Evolutionary conservation across 805 yeast species (phyloP).

Genomic region (Wickerhamiella cacticola): DNA sequence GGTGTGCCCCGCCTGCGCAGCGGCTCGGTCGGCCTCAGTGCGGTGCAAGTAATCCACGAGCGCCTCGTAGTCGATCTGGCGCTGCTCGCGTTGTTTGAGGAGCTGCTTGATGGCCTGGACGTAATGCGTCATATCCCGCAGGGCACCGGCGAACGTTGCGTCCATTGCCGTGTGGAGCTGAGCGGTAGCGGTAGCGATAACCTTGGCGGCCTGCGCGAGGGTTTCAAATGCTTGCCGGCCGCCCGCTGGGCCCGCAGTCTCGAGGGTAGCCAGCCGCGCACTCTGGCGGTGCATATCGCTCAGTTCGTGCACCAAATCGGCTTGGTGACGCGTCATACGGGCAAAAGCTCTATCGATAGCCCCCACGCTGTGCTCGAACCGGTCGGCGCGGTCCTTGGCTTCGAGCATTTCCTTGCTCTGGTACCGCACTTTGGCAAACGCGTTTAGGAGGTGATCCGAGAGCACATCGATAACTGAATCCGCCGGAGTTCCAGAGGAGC

Average conservation of each 20-base stretch:
- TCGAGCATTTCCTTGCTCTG: constrained; percentile 67
- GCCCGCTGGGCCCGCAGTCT: constrained; percentile 35
- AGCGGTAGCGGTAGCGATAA: constrained; percentile 34
- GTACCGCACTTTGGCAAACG: constrained; percentile 62
- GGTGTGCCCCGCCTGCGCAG: constrained; percentile 35
- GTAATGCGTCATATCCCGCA: constrained; percentile 81
- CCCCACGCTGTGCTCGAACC: constrained; percentile 68
- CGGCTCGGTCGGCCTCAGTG: constrained; percentile 53
- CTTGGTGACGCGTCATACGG: constrained; percentile 59
- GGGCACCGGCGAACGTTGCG: constrained; percentile 65
- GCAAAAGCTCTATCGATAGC: constrained; percentile 69
- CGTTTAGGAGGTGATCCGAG: constrained; percentile 87
- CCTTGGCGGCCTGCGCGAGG: constrained; percentile 39
- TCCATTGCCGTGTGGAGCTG: constrained; percentile 47
- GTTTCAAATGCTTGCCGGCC: constrained; percentile 30
- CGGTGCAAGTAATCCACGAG: constrained; percentile 65
- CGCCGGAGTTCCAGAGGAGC: too few species aligned
- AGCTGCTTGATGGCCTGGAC: constrained; percentile 51
- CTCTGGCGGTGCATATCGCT: constrained; percentile 60
- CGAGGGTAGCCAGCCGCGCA: constrained; percentile 49
- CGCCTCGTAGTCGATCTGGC: constrained; percentile 82
- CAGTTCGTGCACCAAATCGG: constrained; percentile 61
- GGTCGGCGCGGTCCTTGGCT: constrained; percentile 69
- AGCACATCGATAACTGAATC: constrained; percentile 67
- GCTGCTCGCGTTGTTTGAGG: constrained; percentile 77